phyloP scores from a whole-genome alignment of 495 filamentous ascomycete genomes.

The Immersiella caudata region DNA sequence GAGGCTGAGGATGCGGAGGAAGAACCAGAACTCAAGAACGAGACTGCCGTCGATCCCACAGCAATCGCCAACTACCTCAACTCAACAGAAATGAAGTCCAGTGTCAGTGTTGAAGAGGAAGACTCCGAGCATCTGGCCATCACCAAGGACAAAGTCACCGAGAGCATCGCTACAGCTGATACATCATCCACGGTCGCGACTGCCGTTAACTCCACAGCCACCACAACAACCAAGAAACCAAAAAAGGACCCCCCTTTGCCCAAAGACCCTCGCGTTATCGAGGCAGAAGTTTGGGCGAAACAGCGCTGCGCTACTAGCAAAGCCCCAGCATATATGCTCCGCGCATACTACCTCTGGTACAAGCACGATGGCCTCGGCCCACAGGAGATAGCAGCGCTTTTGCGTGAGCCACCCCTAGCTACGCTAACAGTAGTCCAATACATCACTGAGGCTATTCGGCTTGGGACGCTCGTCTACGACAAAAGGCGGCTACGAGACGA shows the following conservation, averaged over 20 bases:
- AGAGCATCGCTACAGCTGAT: background rate
- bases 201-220: background rate
- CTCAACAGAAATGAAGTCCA: conserved; percentile 18
- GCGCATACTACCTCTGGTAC: conserved; percentile 67
- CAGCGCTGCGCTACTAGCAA: conserved; percentile 35
- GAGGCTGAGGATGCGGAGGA: conserved; percentile 36
- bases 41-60: conserved; percentile 15
- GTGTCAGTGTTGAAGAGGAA: conserved; percentile 29
- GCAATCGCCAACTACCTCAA: conserved; percentile 26
- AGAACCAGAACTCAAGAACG: conserved; percentile 7
- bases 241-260: conserved; percentile 6
- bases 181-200: conserved; percentile 5
- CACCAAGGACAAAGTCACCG: background rate
- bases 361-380: conserved; percentile 46
- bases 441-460: conserved; percentile 46
- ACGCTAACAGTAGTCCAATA: conserved; percentile 53
- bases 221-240: conserved; percentile 9
- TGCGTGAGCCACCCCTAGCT: conserved; percentile 60
- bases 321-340: conserved; percentile 44
- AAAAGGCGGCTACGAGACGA: conserved; percentile 37
- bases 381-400: conserved; percentile 48
- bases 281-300: conserved; percentile 39
- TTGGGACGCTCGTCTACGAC: conserved; percentile 47
- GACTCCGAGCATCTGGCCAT: conserved; percentile 11
- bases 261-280: conserved; percentile 40